phyloP scores from a whole-genome alignment of 2,329 filamentous ascomycete species.

The Laburnicola sp. region DNA sequence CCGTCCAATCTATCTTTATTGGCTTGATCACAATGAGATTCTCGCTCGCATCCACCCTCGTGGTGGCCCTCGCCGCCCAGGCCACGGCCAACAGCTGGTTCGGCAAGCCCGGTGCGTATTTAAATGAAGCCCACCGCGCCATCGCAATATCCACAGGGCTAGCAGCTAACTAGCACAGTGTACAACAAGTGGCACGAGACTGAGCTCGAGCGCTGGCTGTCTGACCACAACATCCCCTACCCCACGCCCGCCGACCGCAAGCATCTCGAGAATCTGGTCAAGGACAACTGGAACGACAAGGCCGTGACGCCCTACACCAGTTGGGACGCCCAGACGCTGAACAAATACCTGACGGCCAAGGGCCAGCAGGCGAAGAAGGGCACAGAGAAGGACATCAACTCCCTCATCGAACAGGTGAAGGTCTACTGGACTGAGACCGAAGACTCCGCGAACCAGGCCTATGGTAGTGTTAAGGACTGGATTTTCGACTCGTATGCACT shows the following conservation, averaged over 20 bases:
- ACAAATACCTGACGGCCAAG: slow-evolving; percentile 68
- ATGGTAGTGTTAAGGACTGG: slow-evolving; percentile 79
- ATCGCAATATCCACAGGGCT: slow-evolving; percentile 5
- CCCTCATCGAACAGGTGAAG: slow-evolving; percentile 70
- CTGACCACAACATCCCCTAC: slow-evolving; percentile 87
- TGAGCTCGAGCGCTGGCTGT: slow-evolving; percentile 95
- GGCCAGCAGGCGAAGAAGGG: slow-evolving; percentile 70
- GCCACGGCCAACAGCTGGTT: slow-evolving; percentile 79
- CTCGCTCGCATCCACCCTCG: slow-evolving; percentile 66
- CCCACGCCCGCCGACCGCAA: slow-evolving; percentile 89
- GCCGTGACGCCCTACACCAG: slow-evolving; percentile 73
- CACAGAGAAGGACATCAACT: slow-evolving; percentile 69
- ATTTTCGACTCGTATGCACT: slow-evolving; percentile 73
- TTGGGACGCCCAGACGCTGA: slow-evolving; percentile 73
- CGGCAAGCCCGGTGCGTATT: slow-evolving; percentile 73
- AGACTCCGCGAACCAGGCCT: slow-evolving; percentile 73
- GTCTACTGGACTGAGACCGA: slow-evolving; percentile 76
- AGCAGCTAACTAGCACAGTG: slow-evolving; percentile 56
- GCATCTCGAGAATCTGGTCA: slow-evolving; percentile 88
- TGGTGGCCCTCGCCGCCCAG: slow-evolving; percentile 72
- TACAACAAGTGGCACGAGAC: slow-evolving; percentile 99
- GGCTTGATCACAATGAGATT: slow-evolving; percentile 69
- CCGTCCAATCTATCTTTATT: slow-evolving; percentile 28
- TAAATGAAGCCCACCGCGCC: background rate
- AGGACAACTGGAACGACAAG: slow-evolving; percentile 83